Base-by-base conservation (phyloP, 257 asterid genomes). In the Plantago elongata region DNA sequence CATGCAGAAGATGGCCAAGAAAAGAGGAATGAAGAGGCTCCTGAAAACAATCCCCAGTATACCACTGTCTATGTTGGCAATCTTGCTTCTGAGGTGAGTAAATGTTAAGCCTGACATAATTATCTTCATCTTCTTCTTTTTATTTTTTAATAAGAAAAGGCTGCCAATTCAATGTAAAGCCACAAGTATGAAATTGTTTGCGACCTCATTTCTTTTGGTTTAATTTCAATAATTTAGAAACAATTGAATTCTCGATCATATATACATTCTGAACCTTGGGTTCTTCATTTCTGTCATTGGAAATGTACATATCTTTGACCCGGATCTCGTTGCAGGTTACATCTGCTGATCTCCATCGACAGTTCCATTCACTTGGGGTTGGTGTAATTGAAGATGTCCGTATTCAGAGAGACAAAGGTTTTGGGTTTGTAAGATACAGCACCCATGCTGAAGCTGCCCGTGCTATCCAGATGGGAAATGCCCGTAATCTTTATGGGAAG, bases 61-160 rank as follows among this genome's bases (percentile, higher is more conserved):
- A 86, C 89, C 29, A 84, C 94, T 66, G 97, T 86, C 54, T 89
- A 86, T 67, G 95, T 89, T 42, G 95, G 95, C 74, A 89, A 89
- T 76, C 91, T 89, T 72, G 83, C 95, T 72, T 84, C 85, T 62
- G 95, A 89, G 77, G 95, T 86, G 61, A 43, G 62, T 66, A 14
- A 30, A 16, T 51, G 40, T 44, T 51, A 62, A 7, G 40, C 40
- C 40, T 34, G 40, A 34, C 40, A 34, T 34, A 7, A 34, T 34
- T 34, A 7, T 22, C 10, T 71, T 49, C 30, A 38, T 63, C 27
- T 51, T 46, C 63, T 68, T 40, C 2, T 48, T 66, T 60, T 30
- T 66, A 13, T 59, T 27, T 16, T 54, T 38, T 13, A 7, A 13
- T 38, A 13, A 22, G 27, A 22, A 22, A 22, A 22, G 27, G 27